Base-by-base conservation (phyloP, 2,329 filamentous ascomycete genomes). In the Epichloe sp. region DNA sequence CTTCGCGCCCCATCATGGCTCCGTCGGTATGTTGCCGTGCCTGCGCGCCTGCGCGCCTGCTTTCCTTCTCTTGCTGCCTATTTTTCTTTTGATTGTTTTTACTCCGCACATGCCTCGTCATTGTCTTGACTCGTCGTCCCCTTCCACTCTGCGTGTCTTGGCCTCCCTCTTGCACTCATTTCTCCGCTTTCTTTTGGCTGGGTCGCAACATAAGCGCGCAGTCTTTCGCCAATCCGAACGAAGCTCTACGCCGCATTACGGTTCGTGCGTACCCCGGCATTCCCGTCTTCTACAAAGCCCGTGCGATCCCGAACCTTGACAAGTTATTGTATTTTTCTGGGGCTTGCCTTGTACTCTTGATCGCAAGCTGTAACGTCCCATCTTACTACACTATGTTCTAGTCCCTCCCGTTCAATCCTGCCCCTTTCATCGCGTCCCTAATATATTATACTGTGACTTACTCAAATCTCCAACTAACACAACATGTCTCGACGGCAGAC, bases 1-100 rank as follows among this genome's bases (percentile, higher is more conserved):
- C 78, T 44, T 71, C 76, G 50, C 76, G 77, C 63, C 78, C 78
- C 59, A 81, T 81, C 64, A 80, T 81, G 78, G 76, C 76, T 53
- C 74, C 77, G 46, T 80, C 78, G 61, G 78, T 81, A 78, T 51
- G 78, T 77, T 54, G 55, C 52, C 46, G n/a, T 21, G 17, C 38
- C 31, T 35, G 26, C 11, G 38, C 44, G 17, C 17, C 17, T 19
- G 17, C 14, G 6, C 17, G 14, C 5, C 7, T n/a, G 6, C 34
- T 37, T 38, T 50, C 46, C 34, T 52, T 47, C 55, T 45, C 42
- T 45, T 49, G 50, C 15, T 46, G 41, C 36, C 46, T 47, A 36
- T 26, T 44, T 43, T 49, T 51, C 44, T 52, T 47, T 21, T 41
- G 3, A 34, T 50, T 26, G 19, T 26, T 23, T 43, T 43, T 31